Percentiles rank a stretch among this genome's conserved stretches.
Evolutionary conservation across 2,329 filamentous ascomycete genomes (phyloP).

Genomic region (Diaporthe humulicola): DNA sequence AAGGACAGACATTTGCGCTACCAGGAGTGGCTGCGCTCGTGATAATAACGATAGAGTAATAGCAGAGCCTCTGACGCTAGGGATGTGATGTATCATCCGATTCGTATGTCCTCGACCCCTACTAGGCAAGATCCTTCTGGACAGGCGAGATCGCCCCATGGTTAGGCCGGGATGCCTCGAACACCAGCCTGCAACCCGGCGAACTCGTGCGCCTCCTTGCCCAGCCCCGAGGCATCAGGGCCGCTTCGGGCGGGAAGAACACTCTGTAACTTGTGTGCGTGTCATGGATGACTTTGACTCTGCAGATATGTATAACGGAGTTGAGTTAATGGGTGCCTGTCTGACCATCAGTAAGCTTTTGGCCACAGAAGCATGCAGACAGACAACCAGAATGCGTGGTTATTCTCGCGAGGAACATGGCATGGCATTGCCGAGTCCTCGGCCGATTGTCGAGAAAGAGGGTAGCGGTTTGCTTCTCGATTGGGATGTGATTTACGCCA

Average conservation of each 20-base stretch:
- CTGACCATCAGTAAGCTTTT: neutral
- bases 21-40: conserved; percentile 56
- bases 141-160: conserved; percentile 16
- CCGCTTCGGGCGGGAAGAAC: neutral
- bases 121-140: conserved; percentile 7
- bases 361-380: neutral
- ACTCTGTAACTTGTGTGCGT: neutral
- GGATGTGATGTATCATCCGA: conserved; percentile 21
- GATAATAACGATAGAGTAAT: conserved; percentile 11
- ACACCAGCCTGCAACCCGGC: conserved; percentile 24
- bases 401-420: neutral
- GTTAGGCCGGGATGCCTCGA: conserved; percentile 17
- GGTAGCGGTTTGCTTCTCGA: conserved; percentile 2
- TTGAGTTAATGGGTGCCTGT: neutral
- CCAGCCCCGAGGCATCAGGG: neutral
- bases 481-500: conserved; percentile 23
- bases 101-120: conserved; percentile 9
- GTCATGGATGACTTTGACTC: neutral
- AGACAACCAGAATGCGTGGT: neutral
- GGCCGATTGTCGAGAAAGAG: conserved; percentile 7
- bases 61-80: conserved; percentile 21
- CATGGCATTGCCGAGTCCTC: neutral
- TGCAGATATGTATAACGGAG: neutral
- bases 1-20: conserved; percentile 63
- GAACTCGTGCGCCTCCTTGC: conserved; percentile 10